A percentile compares a stretch with the other conserved stretches of the same genome.
phyloP scores from a whole-genome alignment of 2,329 filamentous ascomycete genomes.

The Trichocomaceae sp. region DNA sequence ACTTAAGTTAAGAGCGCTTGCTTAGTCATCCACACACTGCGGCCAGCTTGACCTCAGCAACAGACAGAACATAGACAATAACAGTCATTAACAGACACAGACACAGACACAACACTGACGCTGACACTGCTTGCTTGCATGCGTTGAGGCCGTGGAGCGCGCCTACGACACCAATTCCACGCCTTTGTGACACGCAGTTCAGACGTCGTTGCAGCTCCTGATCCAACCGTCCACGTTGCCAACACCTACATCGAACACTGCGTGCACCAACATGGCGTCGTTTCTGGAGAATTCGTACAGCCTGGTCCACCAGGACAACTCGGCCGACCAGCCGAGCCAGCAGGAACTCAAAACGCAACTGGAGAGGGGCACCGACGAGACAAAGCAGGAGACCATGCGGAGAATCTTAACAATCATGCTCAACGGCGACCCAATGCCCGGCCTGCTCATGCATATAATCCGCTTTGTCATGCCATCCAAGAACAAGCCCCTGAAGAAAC shows the following conservation, averaged over 20 bases:
- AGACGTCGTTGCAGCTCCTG: conserved; percentile 22
- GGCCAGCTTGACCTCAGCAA: conserved; percentile 27
- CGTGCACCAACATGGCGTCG: conserved; percentile 68
- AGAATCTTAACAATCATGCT: conserved; percentile 94
- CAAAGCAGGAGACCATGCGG: conserved; percentile 94
- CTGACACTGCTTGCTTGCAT: conserved; percentile 27
- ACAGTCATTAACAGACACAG: no score
- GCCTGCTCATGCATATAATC: conserved; percentile 98
- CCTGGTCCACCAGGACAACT: conserved; percentile 95
- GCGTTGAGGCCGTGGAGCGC: conserved; percentile 33
- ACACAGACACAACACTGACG: conserved; percentile 36
- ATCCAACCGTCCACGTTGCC: conserved; percentile 16
- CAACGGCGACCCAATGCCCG: conserved; percentile 92
- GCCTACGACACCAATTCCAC: conserved; percentile 24
- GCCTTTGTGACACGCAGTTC: conserved; percentile 21
- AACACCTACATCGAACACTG: no score
- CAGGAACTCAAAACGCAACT: conserved; percentile 89
- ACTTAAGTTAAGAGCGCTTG: no score
- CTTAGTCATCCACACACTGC: conserved; percentile 43
- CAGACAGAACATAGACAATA: conserved; percentile 35
- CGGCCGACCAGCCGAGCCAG: conserved; percentile 80
- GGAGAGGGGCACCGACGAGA: conserved; percentile 89
- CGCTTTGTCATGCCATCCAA: conserved; percentile 99
- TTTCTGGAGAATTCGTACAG: conserved; percentile 95
- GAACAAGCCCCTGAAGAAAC: conserved; percentile 92